Base-by-base conservation (phyloP, 176 grass and related monocot genomes). In the Eragrostis curvula region DNA sequence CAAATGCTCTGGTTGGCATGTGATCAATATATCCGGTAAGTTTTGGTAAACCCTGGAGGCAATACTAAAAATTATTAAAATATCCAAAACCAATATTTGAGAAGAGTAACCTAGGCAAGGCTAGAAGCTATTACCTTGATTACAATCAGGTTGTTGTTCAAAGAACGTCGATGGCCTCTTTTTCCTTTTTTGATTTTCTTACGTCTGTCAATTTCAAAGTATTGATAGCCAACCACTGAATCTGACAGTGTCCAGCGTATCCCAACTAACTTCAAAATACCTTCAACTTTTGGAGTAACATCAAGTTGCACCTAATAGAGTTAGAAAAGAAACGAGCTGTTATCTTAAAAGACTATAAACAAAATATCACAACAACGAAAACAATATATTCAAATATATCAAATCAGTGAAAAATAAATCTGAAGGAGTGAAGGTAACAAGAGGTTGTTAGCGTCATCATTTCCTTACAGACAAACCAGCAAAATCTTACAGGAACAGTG, bases 201-300 rank as follows among this genome's bases (percentile, higher is more conserved):
- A 62, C 76, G 83, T 70, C 77, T 55, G 45, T 91, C 75, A 78
- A 86, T 73, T 72, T 99, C 89, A 46, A 99, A 99, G 73, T 96
- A 87, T 72, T 86, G 90, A 78, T 96, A 99, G 21, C 96, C 96
- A 46, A 99, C 83, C 45, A 99, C 89, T 65, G 87, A 90, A 86
- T 99, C 83, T 86, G 96, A 99, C 52, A 99, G 79, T 15, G 80
- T 96, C 96, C 96, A 99, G 80, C 83, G 93, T 76, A 99, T 88
- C 73, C 93, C 96, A 85, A 81, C 85, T 79, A 99, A 86, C 88
- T 93, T 96, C 75, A 99, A 79, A 70, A 99, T 45, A 83, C 96
- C 96, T 86, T 96, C 89, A 56, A 92, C 87, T 82, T 93, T 95
- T 57, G 96, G 96, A 77, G 82, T 93, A 73, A 99, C 96, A 89